Evolutionary conservation across 805 yeast species (phyloP).

Genomic region (Debaryomyces maramus): DNA sequence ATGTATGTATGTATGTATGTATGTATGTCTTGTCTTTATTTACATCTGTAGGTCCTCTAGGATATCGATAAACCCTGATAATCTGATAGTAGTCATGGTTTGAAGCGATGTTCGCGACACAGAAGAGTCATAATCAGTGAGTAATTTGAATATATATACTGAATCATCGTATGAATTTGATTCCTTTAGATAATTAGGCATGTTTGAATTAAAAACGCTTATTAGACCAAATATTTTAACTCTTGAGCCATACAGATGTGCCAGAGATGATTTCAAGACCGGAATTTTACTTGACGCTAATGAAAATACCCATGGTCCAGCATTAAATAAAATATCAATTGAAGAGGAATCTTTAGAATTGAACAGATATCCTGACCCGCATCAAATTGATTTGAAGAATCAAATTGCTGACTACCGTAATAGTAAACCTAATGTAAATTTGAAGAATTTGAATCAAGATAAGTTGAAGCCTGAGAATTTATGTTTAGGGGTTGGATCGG

Average conservation of each 20-base stretch:
- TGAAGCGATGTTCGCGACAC: neutral
- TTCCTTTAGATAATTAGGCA: too few relatives aligned
- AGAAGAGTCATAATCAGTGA: slow-evolving; percentile 1
- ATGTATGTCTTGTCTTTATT: too few relatives aligned
- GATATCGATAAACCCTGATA: too few relatives aligned
- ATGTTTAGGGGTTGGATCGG: slow-evolving; percentile 96
- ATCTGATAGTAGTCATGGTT: too few relatives aligned
- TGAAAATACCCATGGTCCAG: slow-evolving; percentile 92
- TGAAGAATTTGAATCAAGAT: slow-evolving; percentile 10
- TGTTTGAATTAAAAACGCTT: slow-evolving; percentile 55
- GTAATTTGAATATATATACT: too few relatives aligned
- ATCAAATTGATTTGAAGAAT: slow-evolving; percentile 74
- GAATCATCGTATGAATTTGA: too few relatives aligned
- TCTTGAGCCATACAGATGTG: slow-evolving; percentile 92
- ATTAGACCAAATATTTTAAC: slow-evolving; percentile 83
- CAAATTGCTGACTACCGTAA: slow-evolving; percentile 75
- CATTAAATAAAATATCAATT: slow-evolving; percentile 46
- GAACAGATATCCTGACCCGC: slow-evolving; percentile 97
- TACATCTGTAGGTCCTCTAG: too few relatives aligned
- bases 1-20: too few relatives aligned
- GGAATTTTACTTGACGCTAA: slow-evolving; percentile 94
- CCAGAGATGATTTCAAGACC: slow-evolving; percentile 88
- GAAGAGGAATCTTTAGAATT: slow-evolving; percentile 56
- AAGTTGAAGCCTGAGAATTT: slow-evolving; percentile 62
- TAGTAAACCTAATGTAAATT: slow-evolving; percentile 34